These are phyloP conservation scores for Tetrapisispora nanseiensis DNA, from an alignment of 805 yeast species.

Conservation along the genomic window DNA sequence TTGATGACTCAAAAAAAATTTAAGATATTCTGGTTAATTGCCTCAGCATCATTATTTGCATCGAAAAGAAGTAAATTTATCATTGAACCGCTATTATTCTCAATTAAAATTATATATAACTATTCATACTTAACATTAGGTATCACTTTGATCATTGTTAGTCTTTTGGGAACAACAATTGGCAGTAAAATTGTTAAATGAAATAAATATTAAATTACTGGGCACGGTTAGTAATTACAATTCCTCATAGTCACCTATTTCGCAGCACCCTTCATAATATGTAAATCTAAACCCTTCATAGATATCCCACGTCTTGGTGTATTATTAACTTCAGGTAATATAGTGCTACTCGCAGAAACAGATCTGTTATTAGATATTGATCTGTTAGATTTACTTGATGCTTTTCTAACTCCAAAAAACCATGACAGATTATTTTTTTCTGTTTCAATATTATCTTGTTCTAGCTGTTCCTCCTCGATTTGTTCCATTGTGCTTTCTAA, in stretches of 20 bases:
- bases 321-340: conserved; percentile 10
- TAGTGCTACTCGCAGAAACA: conserved; percentile 11
- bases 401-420: conserved; percentile 1
- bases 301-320: conserved; percentile 6
- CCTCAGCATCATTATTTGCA: no score
- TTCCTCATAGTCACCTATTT: no score
- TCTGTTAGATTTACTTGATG: conserved; percentile 3
- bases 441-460: neutral
- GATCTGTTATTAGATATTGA: conserved; percentile 12
- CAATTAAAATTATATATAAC: neutral
- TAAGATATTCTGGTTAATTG: neutral
- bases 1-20: neutral
- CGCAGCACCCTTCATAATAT: conserved; percentile 4
- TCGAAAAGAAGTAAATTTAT: neutral
- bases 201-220: no score
- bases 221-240: no score
- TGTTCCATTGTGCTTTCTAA: conserved; percentile 9
- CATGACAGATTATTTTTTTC: conserved; percentile 2
- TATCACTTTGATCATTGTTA: conserved; percentile 13
- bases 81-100: neutral
- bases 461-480: conserved; percentile 5
- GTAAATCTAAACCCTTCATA: conserved; percentile 18
- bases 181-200: neutral
- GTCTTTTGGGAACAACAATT: neutral
- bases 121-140: neutral